Conservation (phyloP, 2,329 filamentous ascomycete genomes). For the Cladosporium sp. region DNA sequence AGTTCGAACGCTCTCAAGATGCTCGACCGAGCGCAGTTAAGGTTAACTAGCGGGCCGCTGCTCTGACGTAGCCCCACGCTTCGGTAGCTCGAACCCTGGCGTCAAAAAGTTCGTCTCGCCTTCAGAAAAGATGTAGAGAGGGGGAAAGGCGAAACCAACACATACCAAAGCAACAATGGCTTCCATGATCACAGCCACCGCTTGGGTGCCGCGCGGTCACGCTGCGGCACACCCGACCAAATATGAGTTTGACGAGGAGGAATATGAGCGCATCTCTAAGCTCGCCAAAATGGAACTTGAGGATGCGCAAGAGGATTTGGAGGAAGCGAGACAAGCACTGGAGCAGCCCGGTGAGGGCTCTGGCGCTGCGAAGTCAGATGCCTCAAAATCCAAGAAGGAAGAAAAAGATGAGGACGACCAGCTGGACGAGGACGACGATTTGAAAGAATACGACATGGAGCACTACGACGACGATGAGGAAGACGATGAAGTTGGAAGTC, state of each 20-base stretch:
- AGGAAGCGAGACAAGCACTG: slow-evolving; percentile 56
- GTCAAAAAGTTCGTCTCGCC: neutral
- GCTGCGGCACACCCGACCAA: slow-evolving; percentile 47
- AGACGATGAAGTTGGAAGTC: slow-evolving; percentile 51
- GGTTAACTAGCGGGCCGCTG: too few relatives aligned
- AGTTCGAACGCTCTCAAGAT: too few relatives aligned
- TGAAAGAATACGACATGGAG: slow-evolving; percentile 94
- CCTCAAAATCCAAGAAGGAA: slow-evolving; percentile 56
- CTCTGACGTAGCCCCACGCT: neutral
- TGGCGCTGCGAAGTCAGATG: slow-evolving; percentile 57
- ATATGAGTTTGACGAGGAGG: slow-evolving; percentile 49
- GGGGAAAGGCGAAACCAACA: neutral
- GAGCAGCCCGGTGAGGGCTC: slow-evolving; percentile 31
- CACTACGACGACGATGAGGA: slow-evolving; percentile 81
- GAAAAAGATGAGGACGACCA: slow-evolving; percentile 23
- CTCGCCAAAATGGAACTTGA: slow-evolving; percentile 67
- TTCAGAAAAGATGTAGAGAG: neutral
- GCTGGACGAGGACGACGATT: slow-evolving; percentile 64
- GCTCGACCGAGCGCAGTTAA: too few relatives aligned
- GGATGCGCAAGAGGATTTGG: slow-evolving; percentile 83
- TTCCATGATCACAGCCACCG: slow-evolving; percentile 54
- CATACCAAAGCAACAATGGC: slow-evolving; percentile 27
- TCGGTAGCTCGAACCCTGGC: neutral
- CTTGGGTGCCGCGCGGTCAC: slow-evolving; percentile 51
- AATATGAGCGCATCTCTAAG: slow-evolving; percentile 48